A percentile compares a stretch with the other conserved stretches of the same genome.
phyloP scores from a whole-genome alignment of 164 flowering plant species.

The Magnolia changhungtana region DNA sequence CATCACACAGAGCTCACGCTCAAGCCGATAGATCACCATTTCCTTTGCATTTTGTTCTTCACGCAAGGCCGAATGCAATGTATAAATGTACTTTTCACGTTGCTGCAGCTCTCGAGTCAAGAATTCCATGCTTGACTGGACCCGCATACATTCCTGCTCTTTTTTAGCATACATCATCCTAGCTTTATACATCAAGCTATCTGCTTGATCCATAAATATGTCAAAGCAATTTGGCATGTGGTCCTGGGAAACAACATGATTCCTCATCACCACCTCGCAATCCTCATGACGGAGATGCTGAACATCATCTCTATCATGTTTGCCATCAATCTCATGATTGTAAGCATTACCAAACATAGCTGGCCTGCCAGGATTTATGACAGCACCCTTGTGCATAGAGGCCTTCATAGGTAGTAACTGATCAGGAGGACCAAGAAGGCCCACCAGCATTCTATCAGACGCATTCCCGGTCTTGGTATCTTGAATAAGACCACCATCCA shows the following conservation, averaged over 20 bases:
- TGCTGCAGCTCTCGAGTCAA: constrained; percentile 43
- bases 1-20: constrained; percentile 65
- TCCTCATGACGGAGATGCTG: constrained; percentile 26
- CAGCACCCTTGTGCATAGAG: constrained; percentile 17
- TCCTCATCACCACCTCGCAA: constrained; percentile 49
- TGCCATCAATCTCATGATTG: constrained; percentile 42
- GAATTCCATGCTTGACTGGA: constrained; percentile 35
- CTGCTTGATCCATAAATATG: constrained; percentile 42
- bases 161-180: constrained; percentile 40
- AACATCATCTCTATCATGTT: constrained; percentile 33
- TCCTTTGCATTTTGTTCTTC: constrained; percentile 53
- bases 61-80: constrained; percentile 34
- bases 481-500: constrained; percentile 44
- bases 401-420: constrained; percentile 38
- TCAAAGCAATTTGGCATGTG: constrained; percentile 35
- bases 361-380: constrained; percentile 26
- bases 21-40: constrained; percentile 42
- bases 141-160: constrained; percentile 35
- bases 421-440: constrained; percentile 36
- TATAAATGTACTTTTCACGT: constrained; percentile 35
- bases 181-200: constrained; percentile 40
- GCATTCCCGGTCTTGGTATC: constrained; percentile 36
- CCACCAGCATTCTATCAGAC: constrained; percentile 31
- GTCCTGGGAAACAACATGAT: constrained; percentile 41
- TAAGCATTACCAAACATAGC: constrained; percentile 37